Evolutionary conservation across 169 alveolate genomes (phyloP), one percentile per base, ranked within the genome.

Genomic region (Cryptosporidium canis): DNA sequence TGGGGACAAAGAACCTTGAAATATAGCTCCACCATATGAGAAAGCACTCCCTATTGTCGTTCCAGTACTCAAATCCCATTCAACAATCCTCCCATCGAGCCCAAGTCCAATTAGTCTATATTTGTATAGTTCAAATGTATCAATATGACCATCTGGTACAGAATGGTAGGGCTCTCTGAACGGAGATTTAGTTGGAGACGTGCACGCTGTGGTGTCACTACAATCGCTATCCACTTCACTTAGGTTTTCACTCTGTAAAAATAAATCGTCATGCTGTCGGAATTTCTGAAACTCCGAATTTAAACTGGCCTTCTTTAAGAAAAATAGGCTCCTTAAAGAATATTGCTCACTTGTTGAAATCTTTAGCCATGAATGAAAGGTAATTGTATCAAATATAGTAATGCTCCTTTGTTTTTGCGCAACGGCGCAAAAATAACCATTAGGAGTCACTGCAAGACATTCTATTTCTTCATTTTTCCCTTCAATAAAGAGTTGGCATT

Each of bases 1-100:
- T 24, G 87, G 87, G 24, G 87, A 77, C 37, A 77, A 24, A 27
- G 77, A 21, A 41, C 87, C 87, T 61, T 77, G 87, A 77, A 77
- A 77, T 14, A 77, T 77, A 14, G 87, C 87, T 5, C 87, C 87
- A 12, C 87, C 87, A 61, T 58, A 58, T 24, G 87, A 77, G 9
- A 77, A n/a, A 21, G 66, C 29, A 41, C n/a, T 61, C n/a, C 24
- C 77, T n/a, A 58, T 41, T 9, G 27, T 48, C 55, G 37, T 56
- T 0, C 87, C 87, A 33, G 72, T 77, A 29, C 61, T 58, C 24
- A 77, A 44, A 33, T 77, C 87, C 87, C 87, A 77, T 39, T 77
- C 87, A 24, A 61, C 27, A 58, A 77, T 61, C 24, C 64, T 77
- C 21, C 87, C 87, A 33, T 77, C 87, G 11, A 77, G 72, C 1